Conservation (phyloP, 495 filamentous ascomycete genomes). For the Aspergillus ellipticus region DNA sequence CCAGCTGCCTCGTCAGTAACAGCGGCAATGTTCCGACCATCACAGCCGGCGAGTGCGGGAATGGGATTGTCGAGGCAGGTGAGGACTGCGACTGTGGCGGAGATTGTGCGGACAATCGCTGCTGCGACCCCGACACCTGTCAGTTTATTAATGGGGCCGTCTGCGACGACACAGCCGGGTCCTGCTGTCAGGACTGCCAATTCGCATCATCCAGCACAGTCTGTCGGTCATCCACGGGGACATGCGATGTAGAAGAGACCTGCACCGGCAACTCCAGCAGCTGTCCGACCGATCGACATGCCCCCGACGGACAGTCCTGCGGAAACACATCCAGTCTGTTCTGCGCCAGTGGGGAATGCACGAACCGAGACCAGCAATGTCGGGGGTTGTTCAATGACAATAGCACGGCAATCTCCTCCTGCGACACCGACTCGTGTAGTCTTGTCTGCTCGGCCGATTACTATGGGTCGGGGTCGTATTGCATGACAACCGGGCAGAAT, state of each 20-base stretch:
- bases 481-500: conserved; percentile 73
- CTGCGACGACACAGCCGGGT: conserved; percentile 77
- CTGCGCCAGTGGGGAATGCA: conserved; percentile 85
- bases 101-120: conserved; percentile 58
- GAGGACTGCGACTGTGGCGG: conserved; percentile 90
- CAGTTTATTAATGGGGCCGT: conserved; percentile 66
- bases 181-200: conserved; percentile 74
- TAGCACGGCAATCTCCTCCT: conserved; percentile 5
- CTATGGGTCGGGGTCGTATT: conserved; percentile 44
- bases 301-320: conserved; percentile 63
- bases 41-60: conserved; percentile 75
- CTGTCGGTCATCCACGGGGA: conserved; percentile 68
- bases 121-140: conserved; percentile 84
- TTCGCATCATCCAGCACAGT: conserved; percentile 58
- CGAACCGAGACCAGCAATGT: conserved; percentile 60
- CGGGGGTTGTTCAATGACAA: neutral
- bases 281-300: conserved; percentile 64
- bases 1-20: conserved; percentile 71
- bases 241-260: conserved; percentile 73
- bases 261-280: conserved; percentile 63
- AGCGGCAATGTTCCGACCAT: no score
- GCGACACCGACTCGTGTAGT: conserved; percentile 65
- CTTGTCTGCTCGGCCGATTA: conserved; percentile 61
- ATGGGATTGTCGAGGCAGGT: conserved; percentile 87
- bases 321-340: conserved; percentile 47